phyloP scores from a whole-genome alignment of 371 early-diverging fungal species.

The Sporodiniella umbellata region DNA sequence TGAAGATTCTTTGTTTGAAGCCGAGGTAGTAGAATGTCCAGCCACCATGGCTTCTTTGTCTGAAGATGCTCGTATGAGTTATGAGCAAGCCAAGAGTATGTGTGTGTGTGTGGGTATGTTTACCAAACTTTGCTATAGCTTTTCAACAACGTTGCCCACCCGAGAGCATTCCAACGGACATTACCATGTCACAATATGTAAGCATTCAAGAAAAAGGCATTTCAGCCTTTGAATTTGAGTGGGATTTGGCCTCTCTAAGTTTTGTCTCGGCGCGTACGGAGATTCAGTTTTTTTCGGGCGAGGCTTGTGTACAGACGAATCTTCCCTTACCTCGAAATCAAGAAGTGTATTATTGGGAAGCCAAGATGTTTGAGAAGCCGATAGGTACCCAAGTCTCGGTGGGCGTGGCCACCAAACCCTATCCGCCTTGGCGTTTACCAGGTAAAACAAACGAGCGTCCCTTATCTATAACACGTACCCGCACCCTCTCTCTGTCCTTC shows the following conservation, averaged over 20 bases:
- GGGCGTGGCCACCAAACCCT: slow-evolving; percentile 71
- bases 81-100: slow-evolving; percentile 47
- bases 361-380: slow-evolving; percentile 68
- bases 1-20: slow-evolving; percentile 26
- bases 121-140: slow-evolving; percentile 22
- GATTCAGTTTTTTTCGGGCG: slow-evolving; percentile 66
- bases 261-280: slow-evolving; percentile 76
- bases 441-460: slow-evolving; percentile 50
- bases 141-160: slow-evolving; percentile 59
- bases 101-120: neutral
- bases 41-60: slow-evolving; percentile 34
- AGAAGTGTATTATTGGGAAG: slow-evolving; percentile 76
- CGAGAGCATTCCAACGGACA: slow-evolving; percentile 63
- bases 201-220: slow-evolving; percentile 84
- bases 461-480: too few species aligned
- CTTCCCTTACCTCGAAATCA: slow-evolving; percentile 77
- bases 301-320: slow-evolving; percentile 79
- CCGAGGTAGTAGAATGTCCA: slow-evolving; percentile 37
- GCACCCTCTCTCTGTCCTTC: too few species aligned
- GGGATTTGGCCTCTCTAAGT: slow-evolving; percentile 60
- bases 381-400: slow-evolving; percentile 54
- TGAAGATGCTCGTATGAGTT: slow-evolving; percentile 47
- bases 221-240: slow-evolving; percentile 80
- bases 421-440: slow-evolving; percentile 63
- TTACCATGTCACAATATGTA: slow-evolving; percentile 62